Base-by-base conservation (phyloP, 225 moss, liverwort and hornwort genomes). In the Bryum argenteum region DNA sequence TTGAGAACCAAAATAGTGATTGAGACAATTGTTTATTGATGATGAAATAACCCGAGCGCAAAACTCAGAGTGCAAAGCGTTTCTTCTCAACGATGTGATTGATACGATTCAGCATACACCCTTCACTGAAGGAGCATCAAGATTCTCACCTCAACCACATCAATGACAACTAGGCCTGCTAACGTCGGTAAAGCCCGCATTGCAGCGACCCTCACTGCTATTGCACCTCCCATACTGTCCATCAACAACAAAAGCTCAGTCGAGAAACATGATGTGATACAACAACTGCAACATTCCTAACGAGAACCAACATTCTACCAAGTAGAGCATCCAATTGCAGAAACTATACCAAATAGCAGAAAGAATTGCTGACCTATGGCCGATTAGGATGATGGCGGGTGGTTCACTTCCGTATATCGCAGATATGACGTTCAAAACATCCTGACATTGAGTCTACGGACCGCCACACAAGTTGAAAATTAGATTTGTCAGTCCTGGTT, bases 211-310 rank as follows among this genome's bases (percentile, higher is more conserved):
- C 89, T 78, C 58, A 92, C 94, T 17, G 94, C 98, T 77, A 94
- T 92, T 18, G 98, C 98, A 78, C 98, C 98, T 79, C 98, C 98
- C 98, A 98, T 98, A 71, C 98, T 98, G 91, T 78, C 72, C 81
- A 84, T 66, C 73, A 75, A 70, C 72, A 44, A 78, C 26, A 79
- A 58, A 13, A 74, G 37, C 75, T 64, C 58, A 73, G 61, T 79
- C 57, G 61, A 47, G 19, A 33, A 76, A 76, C 61, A 18, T 41
- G 33, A 21, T 28, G 70, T 3, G 53, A 54, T 26, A 4, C 33
- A 65, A 65, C 9, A 61, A 51, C 69, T 65, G n/a, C 33, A 59
- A 54, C 52, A 11, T 28, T 69, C n/a, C 38, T 23, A n/a, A 16
- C 16, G 1, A 52, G 11, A 40, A 24, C 22, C 59, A 67, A 38